phyloP scores from a whole-genome alignment of 805 yeast species.

The Maudiozyma barnettii region DNA sequence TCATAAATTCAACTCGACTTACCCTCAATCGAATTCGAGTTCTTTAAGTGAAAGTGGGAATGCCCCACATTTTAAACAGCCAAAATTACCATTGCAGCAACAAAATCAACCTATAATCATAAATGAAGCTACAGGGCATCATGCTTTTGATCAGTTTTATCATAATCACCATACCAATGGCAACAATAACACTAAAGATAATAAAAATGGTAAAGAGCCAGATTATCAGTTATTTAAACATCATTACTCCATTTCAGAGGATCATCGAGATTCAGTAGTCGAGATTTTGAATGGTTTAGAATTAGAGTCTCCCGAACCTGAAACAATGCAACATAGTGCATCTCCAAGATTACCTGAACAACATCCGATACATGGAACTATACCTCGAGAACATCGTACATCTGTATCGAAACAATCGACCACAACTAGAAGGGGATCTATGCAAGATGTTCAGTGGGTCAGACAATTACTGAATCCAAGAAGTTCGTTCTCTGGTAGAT shows the following conservation, averaged over 20 bases:
- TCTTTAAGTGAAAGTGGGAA: background rate
- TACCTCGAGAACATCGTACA: background rate
- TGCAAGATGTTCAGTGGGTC: slow-evolving; percentile 27
- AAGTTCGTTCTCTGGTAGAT: slow-evolving; percentile 27
- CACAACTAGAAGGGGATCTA: slow-evolving; percentile 19
- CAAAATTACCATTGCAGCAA: background rate
- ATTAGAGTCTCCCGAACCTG: slow-evolving; percentile 5
- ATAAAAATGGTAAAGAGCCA: background rate
- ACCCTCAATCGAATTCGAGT: background rate
- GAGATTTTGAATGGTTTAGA: slow-evolving; percentile 18
- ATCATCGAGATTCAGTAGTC: slow-evolving; percentile 15
- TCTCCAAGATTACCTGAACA: background rate
- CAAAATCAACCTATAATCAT: background rate
- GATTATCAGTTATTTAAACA: slow-evolving; percentile 20
- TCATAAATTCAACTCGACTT: background rate
- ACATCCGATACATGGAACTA: background rate
- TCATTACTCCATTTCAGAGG: slow-evolving; percentile 22
- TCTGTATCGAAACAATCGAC: background rate
- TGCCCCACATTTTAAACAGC: background rate
- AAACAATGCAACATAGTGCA: background rate
- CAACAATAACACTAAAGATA: background rate
- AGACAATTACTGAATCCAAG: slow-evolving; percentile 29
- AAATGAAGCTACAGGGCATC: background rate
- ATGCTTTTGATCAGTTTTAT: background rate
- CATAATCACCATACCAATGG: background rate